Percentiles rank a stretch among this genome's conserved stretches.
Conservation (phyloP, 176 grass and related monocot species). For the Bolboschoenus planiculmis region DNA sequence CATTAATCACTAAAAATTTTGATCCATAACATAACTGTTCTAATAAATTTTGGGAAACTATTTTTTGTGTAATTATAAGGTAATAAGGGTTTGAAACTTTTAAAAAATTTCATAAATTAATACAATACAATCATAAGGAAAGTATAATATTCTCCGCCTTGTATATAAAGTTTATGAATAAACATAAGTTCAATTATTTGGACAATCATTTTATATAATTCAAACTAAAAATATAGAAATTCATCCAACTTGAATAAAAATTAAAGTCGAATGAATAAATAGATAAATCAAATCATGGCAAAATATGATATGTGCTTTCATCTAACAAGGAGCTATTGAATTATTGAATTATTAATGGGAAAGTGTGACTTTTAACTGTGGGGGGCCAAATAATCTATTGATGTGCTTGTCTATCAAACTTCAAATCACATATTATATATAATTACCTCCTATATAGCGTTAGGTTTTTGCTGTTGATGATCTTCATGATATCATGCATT, state of each 20-base stretch:
- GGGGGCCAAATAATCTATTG: background rate
- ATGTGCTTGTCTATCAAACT: background rate
- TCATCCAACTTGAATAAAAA: too few species aligned
- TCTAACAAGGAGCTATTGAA: background rate
- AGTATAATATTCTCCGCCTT: too few species aligned
- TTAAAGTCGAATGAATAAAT: too few species aligned
- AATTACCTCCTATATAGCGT: background rate
- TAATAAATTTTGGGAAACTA: too few species aligned
- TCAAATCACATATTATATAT: background rate
- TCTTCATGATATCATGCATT: too few species aligned
- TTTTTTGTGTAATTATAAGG: too few species aligned
- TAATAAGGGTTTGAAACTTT: too few species aligned
- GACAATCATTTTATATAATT: background rate
- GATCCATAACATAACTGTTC: too few species aligned
- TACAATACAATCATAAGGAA: background rate
- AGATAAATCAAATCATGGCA: too few species aligned
- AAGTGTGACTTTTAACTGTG: background rate
- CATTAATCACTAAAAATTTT: too few species aligned
- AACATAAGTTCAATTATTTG: background rate
- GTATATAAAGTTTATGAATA: background rate
- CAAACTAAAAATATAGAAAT: too few species aligned
- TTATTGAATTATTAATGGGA: background rate
- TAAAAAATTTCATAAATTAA: too few species aligned
- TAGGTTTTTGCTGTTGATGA: background rate
- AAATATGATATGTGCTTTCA: background rate